These are phyloP conservation scores for Saturnispora galanensis DNA, from an alignment of 805 yeast species.

Conservation along the genomic window DNA sequence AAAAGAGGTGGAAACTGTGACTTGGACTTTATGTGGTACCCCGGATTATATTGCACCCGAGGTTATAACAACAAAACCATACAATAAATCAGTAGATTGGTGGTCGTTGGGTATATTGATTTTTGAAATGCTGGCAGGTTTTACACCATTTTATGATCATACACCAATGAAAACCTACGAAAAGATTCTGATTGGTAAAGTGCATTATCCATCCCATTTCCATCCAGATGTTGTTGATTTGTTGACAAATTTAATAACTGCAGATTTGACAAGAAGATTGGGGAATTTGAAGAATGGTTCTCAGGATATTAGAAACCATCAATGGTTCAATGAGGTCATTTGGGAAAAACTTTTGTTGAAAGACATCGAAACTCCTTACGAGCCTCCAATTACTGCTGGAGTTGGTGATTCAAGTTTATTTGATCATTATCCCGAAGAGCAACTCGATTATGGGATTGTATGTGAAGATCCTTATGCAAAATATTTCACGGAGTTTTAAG, in stretches of 20 bases:
- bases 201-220: constrained; percentile 43
- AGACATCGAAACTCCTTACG: constrained; percentile 55
- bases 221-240: constrained; percentile 46
- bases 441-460: constrained; percentile 69
- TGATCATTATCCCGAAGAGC: constrained; percentile 72
- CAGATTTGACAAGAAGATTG: constrained; percentile 45
- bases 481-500: constrained; percentile 24
- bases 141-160: constrained; percentile 53
- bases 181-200: constrained; percentile 44
- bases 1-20: constrained; percentile 48
- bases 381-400: constrained; percentile 54
- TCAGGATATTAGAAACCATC: constrained; percentile 45
- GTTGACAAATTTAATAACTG: constrained; percentile 40
- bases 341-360: constrained; percentile 48
- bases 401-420: constrained; percentile 56
- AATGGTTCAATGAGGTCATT: constrained; percentile 52
- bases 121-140: constrained; percentile 53
- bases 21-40: constrained; percentile 55
- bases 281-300: constrained; percentile 52
- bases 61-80: constrained; percentile 54
- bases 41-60: constrained; percentile 60
- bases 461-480: constrained; percentile 36
- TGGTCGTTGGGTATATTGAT: constrained; percentile 55
- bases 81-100: constrained; percentile 56
- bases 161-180: constrained; percentile 58